Evolutionary conservation across 345 rosid genomes (phyloP), one percentile per base, ranked within the genome.

Genomic region (Iberis pinnata): DNA sequence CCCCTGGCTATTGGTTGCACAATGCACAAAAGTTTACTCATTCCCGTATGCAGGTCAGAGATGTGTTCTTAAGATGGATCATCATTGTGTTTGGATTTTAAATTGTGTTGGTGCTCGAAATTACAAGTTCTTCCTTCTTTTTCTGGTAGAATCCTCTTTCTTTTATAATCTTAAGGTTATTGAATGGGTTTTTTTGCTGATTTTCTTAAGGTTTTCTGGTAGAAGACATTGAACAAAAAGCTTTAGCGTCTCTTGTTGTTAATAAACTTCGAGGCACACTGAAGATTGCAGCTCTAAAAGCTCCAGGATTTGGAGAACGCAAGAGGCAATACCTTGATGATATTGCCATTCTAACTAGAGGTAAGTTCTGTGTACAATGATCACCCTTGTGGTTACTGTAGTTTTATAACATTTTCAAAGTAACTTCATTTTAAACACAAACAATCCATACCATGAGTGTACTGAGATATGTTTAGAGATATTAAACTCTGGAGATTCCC

Each of bases 61-160:
- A n/a, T n/a, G n/a, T n/a, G n/a, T n/a, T 55, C 86, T 90, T 27
- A 90, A 90, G 92, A 87, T 87, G 98, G 98, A 87, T 69, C 96
- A 90, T 70, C 96, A 90, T 38, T 87, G 96, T 65, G 78, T 90
- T 46, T 90, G 96, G 98, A 89, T 90, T 53, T 96, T 87, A 12
- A 87, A 90, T 59, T 90, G 98, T 60, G 90, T 90, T 52, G 96
- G 96, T 53, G 95, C 85, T 0, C 61, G 85, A 18, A 87, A 87
- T 74, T 90, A 87, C 79, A 90, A 90, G 73, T 80, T 75, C 56
- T 89, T 90, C 63, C 89, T 90, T 72, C 96, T 87, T 53, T 90
- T 90, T 78, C 65, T 90, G 94, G 98, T 90, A 75, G 43, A 9
- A 27, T 12, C 12, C 9, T 12, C 2, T 40, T 32, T 22, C 45